Base-by-base conservation (phyloP, 352 stramenopile species). In the Blastocystis sp. region DNA sequence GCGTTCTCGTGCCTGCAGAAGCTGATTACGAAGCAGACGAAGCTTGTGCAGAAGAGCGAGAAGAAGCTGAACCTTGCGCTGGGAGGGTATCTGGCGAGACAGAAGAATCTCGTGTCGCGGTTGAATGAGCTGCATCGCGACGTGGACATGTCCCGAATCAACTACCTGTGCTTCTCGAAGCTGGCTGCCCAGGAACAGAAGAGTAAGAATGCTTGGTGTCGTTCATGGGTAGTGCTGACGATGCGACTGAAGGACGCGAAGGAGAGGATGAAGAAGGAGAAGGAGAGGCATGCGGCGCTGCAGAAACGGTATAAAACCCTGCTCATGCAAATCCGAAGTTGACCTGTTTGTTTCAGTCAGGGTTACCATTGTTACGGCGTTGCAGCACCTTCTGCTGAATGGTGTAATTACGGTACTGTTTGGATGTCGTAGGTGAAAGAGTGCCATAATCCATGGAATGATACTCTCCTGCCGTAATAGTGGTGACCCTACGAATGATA, bases 221-320 rank as follows among this genome's bases (percentile, higher is more conserved):
- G 17, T 11, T 54, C 24, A 76, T 19, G 65, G 43, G 34, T 76
- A 76, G 65, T 43, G 24, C n/a, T 66, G 60, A n/a, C 10, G 60
- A 28, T 28, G 60, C 60, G 60, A n/a, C 21, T 66, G 60, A 66
- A 66, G 60, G 34, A 34, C 6, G 60, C 10, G 60, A 66, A 66
- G 60, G 60, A 66, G n/a, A 66, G 10, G 11, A 6, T 66, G 60
- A 66, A 66, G 60, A 66, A 34, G 60, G 60, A 66, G 60, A 66
- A 66, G 60, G 60, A 14, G n/a, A 19, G 65, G 11, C 65, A 76
- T 57, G 34, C 65, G 38, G 6, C 52, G 34, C 38, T 76, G 38
- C 65, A 76, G 65, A 76, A 76, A 38, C 17, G 65, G n/a, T 76
- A 76, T n/a, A 76, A 42, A 52, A 38, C 42, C 14, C 24, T 76